Evolutionary conservation across 257 asterid genomes (phyloP).

Genomic region (Forsythia suspensa): DNA sequence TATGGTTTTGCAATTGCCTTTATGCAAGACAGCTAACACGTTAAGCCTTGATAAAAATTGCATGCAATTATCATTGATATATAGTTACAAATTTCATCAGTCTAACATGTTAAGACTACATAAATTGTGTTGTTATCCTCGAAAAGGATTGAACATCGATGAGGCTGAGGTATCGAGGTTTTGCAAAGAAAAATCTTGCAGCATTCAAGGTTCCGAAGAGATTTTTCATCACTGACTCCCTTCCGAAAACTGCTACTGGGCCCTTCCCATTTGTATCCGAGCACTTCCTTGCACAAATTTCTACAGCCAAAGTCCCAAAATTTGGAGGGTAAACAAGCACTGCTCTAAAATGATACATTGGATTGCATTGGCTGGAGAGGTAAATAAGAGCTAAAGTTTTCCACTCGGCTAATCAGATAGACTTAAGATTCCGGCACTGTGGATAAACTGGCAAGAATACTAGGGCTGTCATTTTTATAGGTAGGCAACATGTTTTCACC

Average conservation of each 20-base stretch:
- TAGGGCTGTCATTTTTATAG: background rate
- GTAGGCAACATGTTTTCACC: background rate
- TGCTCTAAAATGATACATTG: background rate
- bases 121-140: slow-evolving; percentile 85
- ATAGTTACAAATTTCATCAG: background rate
- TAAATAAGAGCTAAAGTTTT: too few species aligned
- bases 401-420: too few species aligned
- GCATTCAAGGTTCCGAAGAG: slow-evolving; percentile 93
- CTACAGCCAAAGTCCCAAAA: slow-evolving; percentile 78
- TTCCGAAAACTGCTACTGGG: slow-evolving; percentile 93
- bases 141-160: slow-evolving; percentile 62
- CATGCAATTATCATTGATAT: background rate
- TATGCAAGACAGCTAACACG: too few species aligned
- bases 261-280: slow-evolving; percentile 75
- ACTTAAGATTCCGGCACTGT: too few species aligned
- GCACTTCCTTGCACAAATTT: slow-evolving; percentile 85
- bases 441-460: background rate
- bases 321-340: slow-evolving; percentile 58
- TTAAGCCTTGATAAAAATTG: too few species aligned
- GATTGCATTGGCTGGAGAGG: background rate
- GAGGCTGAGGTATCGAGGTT: slow-evolving; percentile 66
- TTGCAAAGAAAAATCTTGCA: slow-evolving; percentile 89
- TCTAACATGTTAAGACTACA: too few species aligned
- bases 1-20: too few species aligned
- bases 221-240: slow-evolving; percentile 76